Evolutionary conservation across 345 rosid genomes (phyloP).

Genomic region (Salix udensis): DNA sequence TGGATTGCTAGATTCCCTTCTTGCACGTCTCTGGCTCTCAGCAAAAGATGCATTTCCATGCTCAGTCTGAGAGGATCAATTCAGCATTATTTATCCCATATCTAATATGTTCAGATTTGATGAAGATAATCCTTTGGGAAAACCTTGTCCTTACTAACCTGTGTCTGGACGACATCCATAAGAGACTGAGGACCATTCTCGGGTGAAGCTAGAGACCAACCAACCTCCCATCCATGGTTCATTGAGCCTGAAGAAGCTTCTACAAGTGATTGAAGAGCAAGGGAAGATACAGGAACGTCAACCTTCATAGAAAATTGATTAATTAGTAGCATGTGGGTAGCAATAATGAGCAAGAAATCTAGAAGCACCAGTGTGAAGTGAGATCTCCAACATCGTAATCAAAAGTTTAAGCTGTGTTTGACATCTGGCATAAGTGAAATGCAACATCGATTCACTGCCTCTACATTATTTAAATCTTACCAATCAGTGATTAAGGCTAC

Average conservation of each 20-base stretch:
- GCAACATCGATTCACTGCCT: not conserved
- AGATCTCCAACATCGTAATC: not conserved
- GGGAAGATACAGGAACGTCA: slow-evolving; percentile 70
- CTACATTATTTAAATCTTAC: not conserved
- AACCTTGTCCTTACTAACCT: slow-evolving; percentile 23
- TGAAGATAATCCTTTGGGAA: not conserved
- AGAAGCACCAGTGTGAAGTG: not conserved
- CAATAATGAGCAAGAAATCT: not conserved
- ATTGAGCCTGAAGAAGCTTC: slow-evolving; percentile 63
- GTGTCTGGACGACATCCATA: slow-evolving; percentile 28
- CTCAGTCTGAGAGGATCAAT: slow-evolving; percentile 33
- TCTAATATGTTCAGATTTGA: not conserved
- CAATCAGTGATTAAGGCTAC: not conserved
- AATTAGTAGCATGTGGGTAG: slow-evolving; percentile 19
- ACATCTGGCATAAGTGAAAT: not conserved
- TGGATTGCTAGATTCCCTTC: slow-evolving; percentile 46
- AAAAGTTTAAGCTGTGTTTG: not conserved
- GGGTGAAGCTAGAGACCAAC: slow-evolving; percentile 79
- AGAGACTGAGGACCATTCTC: slow-evolving; percentile 39
- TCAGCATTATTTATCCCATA: not conserved
- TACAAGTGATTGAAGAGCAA: slow-evolving; percentile 65
- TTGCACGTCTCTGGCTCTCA: slow-evolving; percentile 31
- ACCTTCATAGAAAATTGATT: slow-evolving; percentile 48
- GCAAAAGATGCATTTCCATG: slow-evolving; percentile 27
- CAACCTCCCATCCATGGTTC: slow-evolving; percentile 85